phyloP scores from a whole-genome alignment of 2,329 filamentous ascomycete genomes.

The Claviceps fusiformis region DNA sequence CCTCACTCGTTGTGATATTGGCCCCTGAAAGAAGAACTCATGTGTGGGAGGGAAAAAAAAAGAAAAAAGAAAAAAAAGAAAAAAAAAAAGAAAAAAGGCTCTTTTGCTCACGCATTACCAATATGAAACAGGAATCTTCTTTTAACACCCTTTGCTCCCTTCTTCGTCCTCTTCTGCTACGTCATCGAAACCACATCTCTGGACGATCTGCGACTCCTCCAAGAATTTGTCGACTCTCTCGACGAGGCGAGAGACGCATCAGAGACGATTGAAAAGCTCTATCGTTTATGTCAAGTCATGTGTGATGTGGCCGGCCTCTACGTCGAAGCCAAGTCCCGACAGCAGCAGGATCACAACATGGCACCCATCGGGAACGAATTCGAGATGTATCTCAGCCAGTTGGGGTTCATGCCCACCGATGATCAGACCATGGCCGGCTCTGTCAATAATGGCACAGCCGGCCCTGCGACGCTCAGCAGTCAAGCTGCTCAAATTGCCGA shows the following conservation, averaged over 20 bases:
- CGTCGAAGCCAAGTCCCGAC: conserved; percentile 42
- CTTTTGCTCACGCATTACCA: neutral
- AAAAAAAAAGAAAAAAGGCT: neutral
- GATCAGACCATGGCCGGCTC: conserved; percentile 17
- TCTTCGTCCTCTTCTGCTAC: conserved; percentile 46
- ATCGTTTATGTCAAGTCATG: conserved; percentile 49
- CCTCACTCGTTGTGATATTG: too few relatives aligned
- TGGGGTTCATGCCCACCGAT: conserved; percentile 42
- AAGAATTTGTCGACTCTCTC: conserved; percentile 43
- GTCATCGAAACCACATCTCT: conserved; percentile 39
- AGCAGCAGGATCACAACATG: conserved; percentile 31
- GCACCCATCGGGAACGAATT: conserved; percentile 44
- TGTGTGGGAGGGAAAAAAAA: too few relatives aligned
- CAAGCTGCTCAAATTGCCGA: conserved; percentile 40
- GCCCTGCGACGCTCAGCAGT: conserved; percentile 13
- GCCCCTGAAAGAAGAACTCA: too few relatives aligned
- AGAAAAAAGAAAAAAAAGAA: neutral
- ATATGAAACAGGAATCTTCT: conserved; percentile 30
- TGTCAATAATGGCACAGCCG: conserved; percentile 6
- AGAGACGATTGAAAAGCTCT: conserved; percentile 45
- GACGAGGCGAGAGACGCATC: conserved; percentile 37
- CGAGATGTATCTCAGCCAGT: conserved; percentile 49
- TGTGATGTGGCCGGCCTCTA: conserved; percentile 48
- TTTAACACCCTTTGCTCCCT: conserved; percentile 44
- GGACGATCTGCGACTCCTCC: conserved; percentile 39